phyloP scores from a whole-genome alignment of 2,329 filamentous ascomycete genomes.

The Corniculantispora saksenae region DNA sequence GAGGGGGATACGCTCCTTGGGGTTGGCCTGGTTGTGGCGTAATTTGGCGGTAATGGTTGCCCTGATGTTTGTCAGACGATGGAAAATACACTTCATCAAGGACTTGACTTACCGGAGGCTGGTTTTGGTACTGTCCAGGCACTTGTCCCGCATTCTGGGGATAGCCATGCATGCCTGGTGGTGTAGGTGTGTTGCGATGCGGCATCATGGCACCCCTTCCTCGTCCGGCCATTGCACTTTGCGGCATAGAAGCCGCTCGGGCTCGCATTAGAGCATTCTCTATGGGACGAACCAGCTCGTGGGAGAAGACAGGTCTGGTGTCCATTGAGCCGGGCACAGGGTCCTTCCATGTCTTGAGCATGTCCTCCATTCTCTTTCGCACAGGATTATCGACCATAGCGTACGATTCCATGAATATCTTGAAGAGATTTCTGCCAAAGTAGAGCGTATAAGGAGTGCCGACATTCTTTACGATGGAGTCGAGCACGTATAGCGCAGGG shows the following conservation, averaged over 20 bases:
- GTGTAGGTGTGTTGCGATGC: conserved; percentile 74
- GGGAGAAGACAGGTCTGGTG: conserved; percentile 85
- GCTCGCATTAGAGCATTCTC: conserved; percentile 93
- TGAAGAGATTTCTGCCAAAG: conserved; percentile 86
- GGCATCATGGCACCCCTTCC: conserved; percentile 54
- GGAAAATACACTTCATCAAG: not conserved
- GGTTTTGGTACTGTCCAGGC: conserved; percentile 23
- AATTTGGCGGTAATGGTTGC: conserved; percentile 32
- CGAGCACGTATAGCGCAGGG: conserved; percentile 93
- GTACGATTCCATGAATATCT: conserved; percentile 96
- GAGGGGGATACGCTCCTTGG: conserved; percentile 42
- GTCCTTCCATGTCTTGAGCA: conserved; percentile 98
- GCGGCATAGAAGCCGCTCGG: conserved; percentile 58
- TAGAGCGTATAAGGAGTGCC: conserved; percentile 97
- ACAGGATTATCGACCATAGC: conserved; percentile 81
- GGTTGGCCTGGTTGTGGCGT: conserved; percentile 40
- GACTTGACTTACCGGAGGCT: not conserved
- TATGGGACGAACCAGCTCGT: conserved; percentile 84
- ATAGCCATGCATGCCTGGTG: conserved; percentile 51
- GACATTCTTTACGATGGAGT: conserved; percentile 98
- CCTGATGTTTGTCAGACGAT: conserved; percentile 23
- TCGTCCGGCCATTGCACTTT: conserved; percentile 47
- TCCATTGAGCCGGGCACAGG: conserved; percentile 92
- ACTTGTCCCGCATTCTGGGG: conserved; percentile 36
- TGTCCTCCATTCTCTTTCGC: conserved; percentile 90